Percentiles rank a stretch among this genome's conserved stretches.
Conservation (phyloP, 2,329 filamentous ascomycete species). For the Ophioceras dolichostomum region DNA sequence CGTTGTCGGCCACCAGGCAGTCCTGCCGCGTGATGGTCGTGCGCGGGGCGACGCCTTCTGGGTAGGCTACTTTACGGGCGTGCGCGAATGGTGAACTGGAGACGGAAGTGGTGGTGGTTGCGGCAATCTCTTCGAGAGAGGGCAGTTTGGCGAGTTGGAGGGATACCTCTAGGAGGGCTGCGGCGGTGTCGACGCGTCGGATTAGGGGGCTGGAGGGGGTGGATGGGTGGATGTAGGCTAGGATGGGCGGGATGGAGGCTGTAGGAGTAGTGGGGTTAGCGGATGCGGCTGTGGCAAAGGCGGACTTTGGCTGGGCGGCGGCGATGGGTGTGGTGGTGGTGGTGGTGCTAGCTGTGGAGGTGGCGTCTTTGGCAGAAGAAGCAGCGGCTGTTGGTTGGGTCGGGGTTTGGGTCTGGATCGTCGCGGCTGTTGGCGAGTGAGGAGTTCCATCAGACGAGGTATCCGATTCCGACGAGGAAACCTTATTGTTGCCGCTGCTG, state of each 20-base stretch:
- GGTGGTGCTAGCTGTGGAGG: slow-evolving; percentile 3
- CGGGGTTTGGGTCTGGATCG: slow-evolving; percentile 2
- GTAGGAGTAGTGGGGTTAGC: no score
- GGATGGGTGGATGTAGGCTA: slow-evolving; percentile 70
- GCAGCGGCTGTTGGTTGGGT: no score
- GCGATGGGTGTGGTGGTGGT: slow-evolving; percentile 3
- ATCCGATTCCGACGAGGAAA: background rate
- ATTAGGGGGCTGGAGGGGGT: slow-evolving; percentile 50
- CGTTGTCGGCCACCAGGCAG: slow-evolving; percentile 76
- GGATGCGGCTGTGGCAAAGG: no score
- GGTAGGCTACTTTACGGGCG: slow-evolving; percentile 67
- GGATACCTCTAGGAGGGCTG: slow-evolving; percentile 69
- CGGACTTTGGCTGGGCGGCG: slow-evolving; percentile 11
- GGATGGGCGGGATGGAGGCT: slow-evolving; percentile 56
- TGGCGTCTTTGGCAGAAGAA: no score
- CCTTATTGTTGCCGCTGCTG: no score
- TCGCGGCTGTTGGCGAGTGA: background rate
- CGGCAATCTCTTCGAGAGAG: slow-evolving; percentile 52
- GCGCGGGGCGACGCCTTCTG: slow-evolving; percentile 65
- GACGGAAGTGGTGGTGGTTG: slow-evolving; percentile 18
- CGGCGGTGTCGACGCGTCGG: slow-evolving; percentile 77
- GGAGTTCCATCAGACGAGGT: background rate
- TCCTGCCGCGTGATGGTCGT: slow-evolving; percentile 76
- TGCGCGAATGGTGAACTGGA: slow-evolving; percentile 60
- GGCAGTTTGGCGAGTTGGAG: slow-evolving; percentile 76